Evolutionary conservation across 805 yeast species (phyloP).

Genomic region (Metschnikowia lunata): DNA sequence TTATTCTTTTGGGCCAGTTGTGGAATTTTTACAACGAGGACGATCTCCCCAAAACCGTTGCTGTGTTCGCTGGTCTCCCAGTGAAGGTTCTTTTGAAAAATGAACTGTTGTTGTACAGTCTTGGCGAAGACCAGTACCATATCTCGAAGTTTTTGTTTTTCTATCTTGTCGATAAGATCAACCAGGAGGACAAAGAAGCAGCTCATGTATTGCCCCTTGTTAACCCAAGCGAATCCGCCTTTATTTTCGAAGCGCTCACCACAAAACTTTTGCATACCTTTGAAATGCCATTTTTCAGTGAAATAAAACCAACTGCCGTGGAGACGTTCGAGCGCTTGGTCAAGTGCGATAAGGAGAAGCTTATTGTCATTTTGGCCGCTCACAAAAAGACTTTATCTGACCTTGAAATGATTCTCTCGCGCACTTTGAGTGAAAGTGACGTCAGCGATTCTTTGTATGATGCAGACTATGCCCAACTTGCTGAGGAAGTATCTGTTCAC

Average conservation of each 20-base stretch:
- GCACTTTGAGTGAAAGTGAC: conserved; percentile 42
- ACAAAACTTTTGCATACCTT: conserved; percentile 10
- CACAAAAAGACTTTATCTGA: conserved; percentile 24
- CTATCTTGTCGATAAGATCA: conserved; percentile 25
- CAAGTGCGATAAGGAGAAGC: conserved; percentile 18
- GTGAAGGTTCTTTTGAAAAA: conserved; percentile 5
- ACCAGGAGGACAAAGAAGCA: conserved; percentile 15
- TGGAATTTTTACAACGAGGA: conserved; percentile 27
- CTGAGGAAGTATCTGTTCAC: background rate
- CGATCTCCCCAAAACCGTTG: conserved; percentile 10
- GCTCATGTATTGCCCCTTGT: conserved; percentile 22
- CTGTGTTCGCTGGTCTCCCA: conserved; percentile 18
- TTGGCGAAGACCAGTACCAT: conserved; percentile 25
- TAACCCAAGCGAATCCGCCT: conserved; percentile 14
- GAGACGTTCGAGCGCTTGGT: conserved; percentile 22
- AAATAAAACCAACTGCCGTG: conserved; percentile 17
- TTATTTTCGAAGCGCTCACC: conserved; percentile 17
- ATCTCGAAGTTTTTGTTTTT: conserved; percentile 28
- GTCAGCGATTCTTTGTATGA: conserved; percentile 24
- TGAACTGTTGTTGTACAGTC: conserved; percentile 8
- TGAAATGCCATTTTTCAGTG: conserved; percentile 8
- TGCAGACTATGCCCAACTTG: conserved; percentile 6
- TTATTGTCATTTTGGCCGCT: conserved; percentile 18
- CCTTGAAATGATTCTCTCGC: conserved; percentile 57
- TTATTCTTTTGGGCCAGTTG: conserved; percentile 39